Base-by-base conservation (phyloP, 2,329 filamentous ascomycete genomes). In the Torrubiellomyces zombiae region DNA sequence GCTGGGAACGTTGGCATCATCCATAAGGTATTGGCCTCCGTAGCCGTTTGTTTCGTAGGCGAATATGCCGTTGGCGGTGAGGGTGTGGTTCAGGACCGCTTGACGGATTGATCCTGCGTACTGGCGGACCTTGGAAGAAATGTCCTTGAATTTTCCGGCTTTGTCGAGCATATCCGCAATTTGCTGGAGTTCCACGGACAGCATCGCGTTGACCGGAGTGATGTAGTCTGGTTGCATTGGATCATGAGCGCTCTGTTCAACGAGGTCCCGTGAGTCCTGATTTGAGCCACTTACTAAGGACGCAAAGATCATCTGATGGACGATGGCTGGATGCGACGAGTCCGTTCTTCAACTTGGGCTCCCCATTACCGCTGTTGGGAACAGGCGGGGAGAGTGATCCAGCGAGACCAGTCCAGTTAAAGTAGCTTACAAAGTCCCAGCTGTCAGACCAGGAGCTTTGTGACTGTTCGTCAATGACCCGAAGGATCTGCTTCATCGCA, bases 221-320 rank as follows among this genome's bases (percentile, higher is more conserved):
- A 68, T 64, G 37, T 73, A 69, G 5, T 53, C 43, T 10, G 58
- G 13, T 6, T 3, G 3, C 8, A 6, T 18, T n/a, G 2, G 17
- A 13, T 3, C 1, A 11, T 7, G 7, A 5, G 7, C 6, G 9
- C 15, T 5, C 11, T 15, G 9, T 5, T 8, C 18, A 5, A 10
- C 3, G 14, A 12, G 4, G 15, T 6, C n/a, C n/a, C n/a, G n/a
- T n/a, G n/a, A n/a, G n/a, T n/a, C n/a, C n/a, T n/a, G n/a, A n/a
- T n/a, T n/a, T n/a, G n/a, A n/a, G 20, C 2, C 8, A 32, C 38
- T 24, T 21, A 41, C 38, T 38, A 34, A 82, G 71, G 25, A 80
- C 81, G 2, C 76, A 80, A 6, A 80, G 69, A 45, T 92, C 82
- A 45, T 91, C 82, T 28, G 75, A 82, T 0, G 82, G 82, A 1